Evolutionary conservation across 2,329 filamentous ascomycete species (phyloP), one percentile per base, ranked within the genome.

Genomic region (Orbilia javanica): DNA sequence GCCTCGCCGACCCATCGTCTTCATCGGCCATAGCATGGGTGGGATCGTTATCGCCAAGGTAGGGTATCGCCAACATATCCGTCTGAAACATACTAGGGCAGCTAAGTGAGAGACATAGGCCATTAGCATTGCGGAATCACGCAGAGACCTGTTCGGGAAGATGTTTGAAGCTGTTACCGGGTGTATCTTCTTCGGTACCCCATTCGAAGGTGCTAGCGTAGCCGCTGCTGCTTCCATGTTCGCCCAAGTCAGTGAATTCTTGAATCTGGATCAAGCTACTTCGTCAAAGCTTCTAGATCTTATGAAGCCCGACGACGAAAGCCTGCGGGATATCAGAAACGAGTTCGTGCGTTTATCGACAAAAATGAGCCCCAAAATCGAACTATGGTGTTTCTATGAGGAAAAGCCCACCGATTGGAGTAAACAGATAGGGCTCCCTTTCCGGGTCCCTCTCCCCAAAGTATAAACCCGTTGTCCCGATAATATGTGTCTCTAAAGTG

Each of bases 1-100:
- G 36, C 82, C 81, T 74, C 67, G 82, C 29, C 82, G 84, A 1
- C 85, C 85, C 0, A 84, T 86, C 8, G 83, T 85, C 0, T 85
- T 86, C 39, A 84, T 86, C 13, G 85, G 84, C 0, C 85, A 86
- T 42, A 85, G 84, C 20, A 86, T 86, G 85, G 85, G 85, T 7
- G 85, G 85, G 5, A 81, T 86, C 4, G 85, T 86, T 0, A 83
- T 86, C 34, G 84, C 85, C 10, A 86, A 86, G 79, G 85, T 71
- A 50, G 31, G 46, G 7, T 20, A 13, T n/a, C 1, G 53, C 31
- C 15, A 5, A 44, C 15, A 2, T 44, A 44, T 6, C 25, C 1
- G 25, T 6, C 44, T n/a, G n/a, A n/a, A n/a, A 7, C 39, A 6
- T 15, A 15, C n/a, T 7, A 63, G 7, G 29, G 29, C 29, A 3